Conservation (phyloP, 257 asterid species). For the Fraxinus pennsylvanica region DNA sequence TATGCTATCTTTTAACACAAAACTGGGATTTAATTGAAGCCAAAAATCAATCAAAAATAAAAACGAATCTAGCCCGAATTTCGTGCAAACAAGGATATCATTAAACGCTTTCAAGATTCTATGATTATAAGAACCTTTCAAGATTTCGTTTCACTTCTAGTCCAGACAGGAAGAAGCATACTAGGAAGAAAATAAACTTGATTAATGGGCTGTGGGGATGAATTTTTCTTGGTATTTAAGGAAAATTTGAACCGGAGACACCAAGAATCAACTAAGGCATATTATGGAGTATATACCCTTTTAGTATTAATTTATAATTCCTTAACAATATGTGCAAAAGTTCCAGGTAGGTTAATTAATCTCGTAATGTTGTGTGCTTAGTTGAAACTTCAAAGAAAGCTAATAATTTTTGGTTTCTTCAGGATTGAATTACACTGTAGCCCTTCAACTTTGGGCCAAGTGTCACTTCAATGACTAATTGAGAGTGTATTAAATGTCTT, state of each 20-base stretch:
- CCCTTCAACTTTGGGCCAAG: neutral
- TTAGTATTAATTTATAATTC: neutral
- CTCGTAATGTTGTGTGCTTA: neutral
- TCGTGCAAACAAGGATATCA: neutral
- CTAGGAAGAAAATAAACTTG: neutral
- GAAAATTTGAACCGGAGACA: neutral
- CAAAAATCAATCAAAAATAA: too few relatives aligned
- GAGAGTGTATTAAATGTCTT: too few relatives aligned
- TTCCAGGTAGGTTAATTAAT: neutral
- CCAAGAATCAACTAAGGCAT: conserved; percentile 20
- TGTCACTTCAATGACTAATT: neutral
- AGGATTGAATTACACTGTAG: neutral
- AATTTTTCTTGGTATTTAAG: conserved; percentile 11
- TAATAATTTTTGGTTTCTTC: neutral
- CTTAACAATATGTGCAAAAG: neutral
- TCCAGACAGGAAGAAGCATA: neutral
- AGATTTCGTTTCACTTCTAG: neutral
- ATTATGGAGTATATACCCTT: conserved; percentile 29
- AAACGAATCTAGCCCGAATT: neutral
- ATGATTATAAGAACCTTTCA: neutral
- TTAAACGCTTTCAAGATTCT: neutral
- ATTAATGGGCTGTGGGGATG: neutral
- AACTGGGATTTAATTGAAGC: too few relatives aligned
- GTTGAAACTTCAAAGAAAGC: neutral
- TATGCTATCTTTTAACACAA: neutral